Base-by-base conservation (phyloP, 352 stramenopile species). In the Pythium biforme region DNA sequence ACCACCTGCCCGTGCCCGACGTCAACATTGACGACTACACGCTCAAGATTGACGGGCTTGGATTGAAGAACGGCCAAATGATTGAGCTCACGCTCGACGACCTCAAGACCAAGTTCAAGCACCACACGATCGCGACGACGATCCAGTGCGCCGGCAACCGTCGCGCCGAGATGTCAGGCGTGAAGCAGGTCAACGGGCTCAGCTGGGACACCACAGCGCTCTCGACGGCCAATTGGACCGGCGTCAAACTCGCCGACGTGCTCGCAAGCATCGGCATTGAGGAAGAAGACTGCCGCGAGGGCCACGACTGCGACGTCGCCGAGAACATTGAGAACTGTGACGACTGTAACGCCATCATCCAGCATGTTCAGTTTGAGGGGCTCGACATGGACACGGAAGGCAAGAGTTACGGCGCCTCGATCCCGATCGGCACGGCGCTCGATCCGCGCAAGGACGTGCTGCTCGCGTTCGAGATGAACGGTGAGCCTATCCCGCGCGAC, bases 391-490 rank as follows among this genome's bases (percentile, higher is more conserved):
- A 96, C 65, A 90, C 89, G n/a, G 84, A 94, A 41, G 87, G 84
- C n/a, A 86, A 92, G 10, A 63, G 68, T 39, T 96, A 96, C 57
- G 88, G 90, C 7, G 89, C 89, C 4, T 97, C 79, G 25, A 98
- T 98, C 55, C 96, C 90, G 11, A 85, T 98, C 47, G 77, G 89
- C 25, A 99, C 98, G 40, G 97, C 96, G 3, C 64, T 98, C 7
- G 89, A 96, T 70, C 88, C 90, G 15, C 88, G 93, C 50, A 97
- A 97, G 26, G 98, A 99, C 62, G 94, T 98, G 9, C 75, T 99
- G 52, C 68, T 99, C n/a, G 96, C 96, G 4, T 99, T 98, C 61
- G 95, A 99, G 83, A 99, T 99, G 97, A 99, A 99, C 70, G 97
- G 82, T 9, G 81, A 92, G 63, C 81, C 81, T 6, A 90, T 97